Evolutionary conservation across 768 basidiomycete species (phyloP).

Genomic region (Termitomyces sp.): DNA sequence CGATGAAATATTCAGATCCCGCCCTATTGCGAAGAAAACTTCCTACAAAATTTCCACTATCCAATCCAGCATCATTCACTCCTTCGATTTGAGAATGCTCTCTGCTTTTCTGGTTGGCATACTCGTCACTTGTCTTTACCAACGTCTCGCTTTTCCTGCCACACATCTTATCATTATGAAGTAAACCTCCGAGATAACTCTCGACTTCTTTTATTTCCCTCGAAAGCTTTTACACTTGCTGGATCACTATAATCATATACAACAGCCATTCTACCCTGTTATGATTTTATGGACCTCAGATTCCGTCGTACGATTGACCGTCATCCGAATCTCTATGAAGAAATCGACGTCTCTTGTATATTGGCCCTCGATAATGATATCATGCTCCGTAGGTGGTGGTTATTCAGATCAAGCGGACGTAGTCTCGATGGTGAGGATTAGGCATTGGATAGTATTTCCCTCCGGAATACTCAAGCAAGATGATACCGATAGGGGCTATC

Average conservation of each 20-base stretch:
- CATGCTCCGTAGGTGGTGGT: no score
- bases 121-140: conserved; percentile 11
- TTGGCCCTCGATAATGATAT: no score
- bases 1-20: conserved; percentile 16
- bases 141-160: conserved; percentile 6
- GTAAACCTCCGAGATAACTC: background rate
- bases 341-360: no score
- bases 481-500: background rate
- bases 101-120: conserved; percentile 15
- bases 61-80: conserved; percentile 5
- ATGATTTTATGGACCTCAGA: no score
- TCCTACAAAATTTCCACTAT: background rate
- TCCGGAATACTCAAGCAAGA: no score
- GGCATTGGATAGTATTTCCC: no score
- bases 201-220: no score
- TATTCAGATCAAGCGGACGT: no score
- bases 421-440: no score
- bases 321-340: no score
- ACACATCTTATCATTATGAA: conserved; percentile 10
- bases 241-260: background rate
- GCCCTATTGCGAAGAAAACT: conserved; percentile 10
- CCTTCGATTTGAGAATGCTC: conserved; percentile 10
- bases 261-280: no score
- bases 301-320: background rate
- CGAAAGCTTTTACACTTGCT: background rate